phyloP scores from a whole-genome alignment of 345 rosid species.

The Melaleuca quinquenervia region DNA sequence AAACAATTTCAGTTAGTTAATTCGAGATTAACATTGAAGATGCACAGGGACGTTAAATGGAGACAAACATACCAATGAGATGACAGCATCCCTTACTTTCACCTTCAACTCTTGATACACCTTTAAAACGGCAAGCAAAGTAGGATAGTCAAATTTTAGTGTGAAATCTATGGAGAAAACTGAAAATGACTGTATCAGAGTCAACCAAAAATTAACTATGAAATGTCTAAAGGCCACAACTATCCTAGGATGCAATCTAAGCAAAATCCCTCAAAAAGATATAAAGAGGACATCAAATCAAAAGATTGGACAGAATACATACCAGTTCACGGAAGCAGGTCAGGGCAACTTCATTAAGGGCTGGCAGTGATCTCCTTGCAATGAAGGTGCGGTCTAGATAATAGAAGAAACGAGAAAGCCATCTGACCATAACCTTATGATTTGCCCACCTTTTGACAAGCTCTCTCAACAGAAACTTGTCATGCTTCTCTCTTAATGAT shows the following conservation, averaged over 20 bases:
- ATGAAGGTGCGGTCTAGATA: conserved; percentile 55
- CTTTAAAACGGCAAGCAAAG: conserved; percentile 5
- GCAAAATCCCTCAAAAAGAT: neutral
- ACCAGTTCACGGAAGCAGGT: conserved; percentile 56
- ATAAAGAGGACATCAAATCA: neutral
- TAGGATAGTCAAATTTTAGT: neutral
- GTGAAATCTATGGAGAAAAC: neutral
- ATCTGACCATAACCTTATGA: conserved; percentile 54
- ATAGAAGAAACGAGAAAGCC: conserved; percentile 52
- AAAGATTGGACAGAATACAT: neutral
- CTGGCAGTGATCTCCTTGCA: conserved; percentile 33
- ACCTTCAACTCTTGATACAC: conserved; percentile 31
- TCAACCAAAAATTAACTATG: neutral
- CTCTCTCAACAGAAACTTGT: conserved; percentile 53
- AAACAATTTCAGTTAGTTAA: neutral
- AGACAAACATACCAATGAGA: conserved; percentile 34
- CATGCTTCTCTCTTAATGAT: conserved; percentile 44
- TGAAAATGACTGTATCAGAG: neutral
- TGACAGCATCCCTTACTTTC: conserved; percentile 44
- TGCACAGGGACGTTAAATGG: neutral
- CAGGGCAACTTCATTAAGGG: conserved; percentile 48
- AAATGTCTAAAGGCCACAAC: neutral
- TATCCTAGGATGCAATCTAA: neutral
- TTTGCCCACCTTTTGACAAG: conserved; percentile 47
- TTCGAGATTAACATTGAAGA: neutral